phyloP scores from a whole-genome alignment of 306 rosid species.

The Cicer yamashitae region DNA sequence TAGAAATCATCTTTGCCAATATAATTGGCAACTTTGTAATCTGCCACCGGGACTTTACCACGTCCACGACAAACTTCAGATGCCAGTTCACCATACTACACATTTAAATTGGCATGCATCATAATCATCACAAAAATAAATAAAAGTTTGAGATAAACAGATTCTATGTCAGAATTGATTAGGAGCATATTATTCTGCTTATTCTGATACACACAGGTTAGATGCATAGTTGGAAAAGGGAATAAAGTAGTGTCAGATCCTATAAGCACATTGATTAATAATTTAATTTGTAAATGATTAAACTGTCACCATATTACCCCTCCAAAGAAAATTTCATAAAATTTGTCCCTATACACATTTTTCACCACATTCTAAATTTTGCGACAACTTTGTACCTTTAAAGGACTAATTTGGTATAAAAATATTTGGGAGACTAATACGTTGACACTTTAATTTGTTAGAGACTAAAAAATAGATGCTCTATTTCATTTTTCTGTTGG shows the following conservation, averaged over 20 bases:
- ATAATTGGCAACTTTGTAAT: conserved; percentile 83
- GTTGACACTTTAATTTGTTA: neutral
- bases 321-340: neutral
- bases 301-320: neutral
- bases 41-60: conserved; percentile 96
- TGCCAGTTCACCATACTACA: conserved; percentile 88
- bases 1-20: conserved; percentile 48
- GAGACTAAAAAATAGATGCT: too few species aligned
- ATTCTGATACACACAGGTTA: conserved; percentile 11
- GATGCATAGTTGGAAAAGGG: neutral
- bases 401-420: neutral
- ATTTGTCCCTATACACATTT: neutral
- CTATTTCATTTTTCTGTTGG: too few species aligned
- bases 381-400: neutral
- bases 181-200: neutral
- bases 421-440: neutral
- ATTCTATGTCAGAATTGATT: conserved; percentile 21
- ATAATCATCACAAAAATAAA: conserved; percentile 36
- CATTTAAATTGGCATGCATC: conserved; percentile 37
- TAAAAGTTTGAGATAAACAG: conserved; percentile 24
- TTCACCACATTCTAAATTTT: neutral
- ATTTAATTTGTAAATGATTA: neutral
- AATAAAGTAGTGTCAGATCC: neutral
- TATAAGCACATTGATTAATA: neutral
- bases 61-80: conserved; percentile 82